Percentiles rank a stretch among this genome's conserved stretches.
phyloP scores from a whole-genome alignment of 495 filamentous ascomycete species.

The Paragyromitra xinjiangensis region DNA sequence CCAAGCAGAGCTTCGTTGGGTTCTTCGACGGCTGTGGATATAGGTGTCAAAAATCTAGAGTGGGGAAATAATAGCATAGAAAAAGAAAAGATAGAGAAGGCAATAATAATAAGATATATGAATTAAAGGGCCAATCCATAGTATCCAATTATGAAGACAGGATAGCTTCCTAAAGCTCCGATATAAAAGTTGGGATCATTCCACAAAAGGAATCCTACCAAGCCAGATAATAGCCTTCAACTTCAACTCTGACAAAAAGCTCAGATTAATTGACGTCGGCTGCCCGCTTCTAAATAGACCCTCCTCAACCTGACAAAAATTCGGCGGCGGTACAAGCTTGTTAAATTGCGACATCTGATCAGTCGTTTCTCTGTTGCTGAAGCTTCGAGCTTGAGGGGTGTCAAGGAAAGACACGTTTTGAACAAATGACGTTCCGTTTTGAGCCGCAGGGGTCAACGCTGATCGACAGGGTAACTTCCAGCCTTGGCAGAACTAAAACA shows the following conservation, averaged over 20 bases:
- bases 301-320: slow-evolving; percentile 54
- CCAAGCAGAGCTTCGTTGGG: slow-evolving; percentile 53
- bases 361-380: slow-evolving; percentile 5
- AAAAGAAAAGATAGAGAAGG: neutral
- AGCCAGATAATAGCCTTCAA: slow-evolving; percentile 56
- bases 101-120: neutral
- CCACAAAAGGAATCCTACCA: slow-evolving; percentile 34
- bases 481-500: slow-evolving; percentile 26
- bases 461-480: slow-evolving; percentile 38
- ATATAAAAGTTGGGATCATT: slow-evolving; percentile 4
- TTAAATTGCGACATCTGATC: slow-evolving; percentile 47
- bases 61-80: neutral
- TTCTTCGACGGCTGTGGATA: slow-evolving; percentile 56
- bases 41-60: slow-evolving; percentile 13
- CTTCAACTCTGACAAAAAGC: slow-evolving; percentile 53
- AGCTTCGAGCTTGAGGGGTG: slow-evolving; percentile 4
- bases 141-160: neutral
- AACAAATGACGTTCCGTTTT: slow-evolving; percentile 41
- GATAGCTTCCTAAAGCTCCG: neutral
- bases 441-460: slow-evolving; percentile 26
- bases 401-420: slow-evolving; percentile 7
- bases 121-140: neutral
- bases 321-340: slow-evolving; percentile 52
- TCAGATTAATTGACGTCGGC: slow-evolving; percentile 55
- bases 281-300: slow-evolving; percentile 56